Conservation (phyloP, 1,284 basidiomycete genomes). For the Athelia psychrophila region DNA sequence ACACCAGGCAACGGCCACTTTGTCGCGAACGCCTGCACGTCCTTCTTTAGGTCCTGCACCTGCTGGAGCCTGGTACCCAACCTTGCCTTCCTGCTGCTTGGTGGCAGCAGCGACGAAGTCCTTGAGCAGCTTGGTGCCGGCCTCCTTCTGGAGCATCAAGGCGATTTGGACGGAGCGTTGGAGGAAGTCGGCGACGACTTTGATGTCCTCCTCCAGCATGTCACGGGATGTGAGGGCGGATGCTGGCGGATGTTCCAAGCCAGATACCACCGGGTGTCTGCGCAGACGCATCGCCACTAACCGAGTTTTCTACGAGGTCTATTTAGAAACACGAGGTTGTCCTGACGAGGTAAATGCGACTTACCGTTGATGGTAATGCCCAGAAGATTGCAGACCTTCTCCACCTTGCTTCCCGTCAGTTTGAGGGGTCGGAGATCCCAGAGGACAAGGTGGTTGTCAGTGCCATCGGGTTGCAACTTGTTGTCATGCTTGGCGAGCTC, state of each 20-base stretch:
- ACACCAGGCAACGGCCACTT: constrained; percentile 94
- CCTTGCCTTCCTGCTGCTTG: constrained; percentile 62
- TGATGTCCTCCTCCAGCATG: constrained; percentile 88
- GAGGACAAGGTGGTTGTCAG: constrained; percentile 97
- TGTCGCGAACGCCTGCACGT: constrained; percentile 79
- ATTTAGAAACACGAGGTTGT: neutral
- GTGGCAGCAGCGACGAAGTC: constrained; percentile 91
- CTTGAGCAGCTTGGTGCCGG: constrained; percentile 92
- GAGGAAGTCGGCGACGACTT: constrained; percentile 87
- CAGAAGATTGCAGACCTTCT: constrained; percentile 96
- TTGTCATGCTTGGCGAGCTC: constrained; percentile 80
- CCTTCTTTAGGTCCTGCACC: constrained; percentile 71
- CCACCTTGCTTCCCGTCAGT: constrained; percentile 96
- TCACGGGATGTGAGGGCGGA: constrained; percentile 94
- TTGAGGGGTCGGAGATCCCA: constrained; percentile 97
- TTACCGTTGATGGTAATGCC: constrained; percentile 94
- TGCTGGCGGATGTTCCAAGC: constrained; percentile 88
- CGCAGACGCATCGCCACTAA: constrained; percentile 93
- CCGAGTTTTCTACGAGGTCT: constrained; percentile 80
- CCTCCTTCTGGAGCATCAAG: constrained; percentile 88
- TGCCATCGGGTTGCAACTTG: constrained; percentile 95
- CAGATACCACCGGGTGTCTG: constrained; percentile 98
- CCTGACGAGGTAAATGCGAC: constrained; percentile 24
- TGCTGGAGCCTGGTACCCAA: constrained; percentile 67
- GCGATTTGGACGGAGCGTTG: constrained; percentile 91